A percentile compares a stretch with the other conserved stretches of the same genome.
phyloP scores from a whole-genome alignment of 495 filamentous ascomycete species.

The Immersiella caudata region DNA sequence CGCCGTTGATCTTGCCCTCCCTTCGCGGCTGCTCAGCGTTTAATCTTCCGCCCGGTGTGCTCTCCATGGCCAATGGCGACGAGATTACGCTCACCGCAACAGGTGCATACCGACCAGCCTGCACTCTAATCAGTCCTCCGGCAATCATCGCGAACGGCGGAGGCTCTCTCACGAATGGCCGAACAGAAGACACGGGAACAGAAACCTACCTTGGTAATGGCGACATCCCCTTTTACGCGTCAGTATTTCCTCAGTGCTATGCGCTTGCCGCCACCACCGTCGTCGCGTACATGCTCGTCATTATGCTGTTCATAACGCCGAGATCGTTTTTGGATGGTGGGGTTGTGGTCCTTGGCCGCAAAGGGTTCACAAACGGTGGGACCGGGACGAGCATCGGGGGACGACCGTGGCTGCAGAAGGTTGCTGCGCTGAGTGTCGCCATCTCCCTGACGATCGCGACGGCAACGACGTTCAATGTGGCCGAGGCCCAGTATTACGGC shows the following conservation, averaged over 20 bases:
- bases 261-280: conserved; percentile 89
- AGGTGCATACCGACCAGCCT: conserved; percentile 65
- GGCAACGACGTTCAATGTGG: conserved; percentile 81
- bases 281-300: conserved; percentile 89
- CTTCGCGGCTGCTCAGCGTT: conserved; percentile 39
- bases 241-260: conserved; percentile 86
- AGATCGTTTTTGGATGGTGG: conserved; percentile 87
- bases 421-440: conserved; percentile 86
- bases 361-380: conserved; percentile 81
- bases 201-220: too few relatives aligned
- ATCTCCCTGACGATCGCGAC: conserved; percentile 92
- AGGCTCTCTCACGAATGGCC: conserved; percentile 42
- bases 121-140: conserved; percentile 52
- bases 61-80: conserved; percentile 60
- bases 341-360: conserved; percentile 75
- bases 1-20: conserved; percentile 21
- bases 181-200: conserved; percentile 24
- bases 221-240: conserved; percentile 88
- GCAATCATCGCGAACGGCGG: conserved; percentile 50
- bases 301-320: conserved; percentile 90
- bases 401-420: conserved; percentile 93
- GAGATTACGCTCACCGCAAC: conserved; percentile 63
- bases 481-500: conserved; percentile 71
- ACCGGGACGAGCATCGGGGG: conserved; percentile 85
- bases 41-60: conserved; percentile 62